Evolutionary conservation across 805 yeast genomes (phyloP).

Genomic region (Barnettozyma pratensis): DNA sequence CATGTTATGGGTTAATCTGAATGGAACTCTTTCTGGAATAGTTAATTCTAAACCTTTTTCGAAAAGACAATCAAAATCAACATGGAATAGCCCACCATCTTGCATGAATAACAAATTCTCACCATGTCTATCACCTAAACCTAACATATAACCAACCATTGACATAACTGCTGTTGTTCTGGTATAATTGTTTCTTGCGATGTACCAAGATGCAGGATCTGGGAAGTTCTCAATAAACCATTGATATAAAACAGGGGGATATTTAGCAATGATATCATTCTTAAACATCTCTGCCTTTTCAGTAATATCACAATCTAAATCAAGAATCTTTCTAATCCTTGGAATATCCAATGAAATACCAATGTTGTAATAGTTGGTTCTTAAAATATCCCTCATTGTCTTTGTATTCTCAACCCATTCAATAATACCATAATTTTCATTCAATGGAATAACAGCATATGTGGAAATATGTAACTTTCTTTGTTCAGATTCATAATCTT

Average conservation of each 20-base stretch:
- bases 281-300: conserved; percentile 34
- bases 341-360: conserved; percentile 30
- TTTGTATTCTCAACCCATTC: conserved; percentile 81
- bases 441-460: conserved; percentile 84
- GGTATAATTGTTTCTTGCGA: conserved; percentile 66
- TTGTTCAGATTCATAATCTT: conserved; percentile 67
- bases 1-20: conserved; percentile 82
- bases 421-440: conserved; percentile 83
- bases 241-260: conserved; percentile 69
- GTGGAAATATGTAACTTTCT: conserved; percentile 68
- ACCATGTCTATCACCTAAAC: conserved; percentile 94
- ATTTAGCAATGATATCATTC: conserved; percentile 26
- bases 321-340: conserved; percentile 24
- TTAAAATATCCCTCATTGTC: conserved; percentile 62
- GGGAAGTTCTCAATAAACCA: conserved; percentile 91
- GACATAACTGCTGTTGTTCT: conserved; percentile 94
- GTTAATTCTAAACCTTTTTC: conserved; percentile 72
- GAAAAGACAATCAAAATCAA: conserved; percentile 94
- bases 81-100: conserved; percentile 81
- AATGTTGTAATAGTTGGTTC: conserved; percentile 36
- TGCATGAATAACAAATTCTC: conserved; percentile 80
- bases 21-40: conserved; percentile 93
- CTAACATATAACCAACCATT: conserved; percentile 89
- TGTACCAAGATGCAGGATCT: conserved; percentile 85
- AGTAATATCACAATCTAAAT: conserved; percentile 21